phyloP scores from a whole-genome alignment of 768 basidiomycete genomes.

The Coprinopsis marcescibilis region DNA sequence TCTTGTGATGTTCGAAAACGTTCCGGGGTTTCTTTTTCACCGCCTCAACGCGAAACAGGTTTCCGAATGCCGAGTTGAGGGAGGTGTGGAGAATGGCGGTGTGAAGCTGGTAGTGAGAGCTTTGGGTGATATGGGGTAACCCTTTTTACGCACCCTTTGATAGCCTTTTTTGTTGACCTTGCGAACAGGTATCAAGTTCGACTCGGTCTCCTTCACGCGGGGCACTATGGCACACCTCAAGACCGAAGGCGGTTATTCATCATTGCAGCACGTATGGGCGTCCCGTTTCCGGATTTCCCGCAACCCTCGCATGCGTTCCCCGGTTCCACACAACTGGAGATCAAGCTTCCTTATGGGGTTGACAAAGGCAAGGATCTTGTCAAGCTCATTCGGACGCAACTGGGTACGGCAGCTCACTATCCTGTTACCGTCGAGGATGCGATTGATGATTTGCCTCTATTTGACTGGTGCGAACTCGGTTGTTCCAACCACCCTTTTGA shows the following conservation, averaged over 20 bases:
- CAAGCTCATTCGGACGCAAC: constrained; percentile 37
- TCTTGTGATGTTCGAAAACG: constrained; percentile 47
- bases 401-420: constrained; percentile 51
- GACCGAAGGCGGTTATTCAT: constrained; percentile 48
- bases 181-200: constrained; percentile 46
- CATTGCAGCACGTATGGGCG: constrained; percentile 38
- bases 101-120: constrained; percentile 61
- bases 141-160: not conserved
- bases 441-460: constrained; percentile 64
- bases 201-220: constrained; percentile 46
- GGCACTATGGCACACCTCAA: constrained; percentile 54
- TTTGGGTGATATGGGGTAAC: constrained; percentile 62
- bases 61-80: constrained; percentile 41
- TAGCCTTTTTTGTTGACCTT: not conserved
- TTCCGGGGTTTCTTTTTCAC: constrained; percentile 43
- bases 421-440: constrained; percentile 66
- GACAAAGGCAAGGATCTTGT: constrained; percentile 19
- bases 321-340: constrained; percentile 34
- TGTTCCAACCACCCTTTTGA: constrained; percentile 6
- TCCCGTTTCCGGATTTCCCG: constrained; percentile 44
- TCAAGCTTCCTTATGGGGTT: constrained; percentile 42
- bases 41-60: constrained; percentile 36
- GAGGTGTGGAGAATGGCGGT: constrained; percentile 69
- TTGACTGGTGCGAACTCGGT: constrained; percentile 64
- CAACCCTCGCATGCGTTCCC: constrained; percentile 53